phyloP scores from a whole-genome alignment of 345 rosid genomes.

The Salix caprea region DNA sequence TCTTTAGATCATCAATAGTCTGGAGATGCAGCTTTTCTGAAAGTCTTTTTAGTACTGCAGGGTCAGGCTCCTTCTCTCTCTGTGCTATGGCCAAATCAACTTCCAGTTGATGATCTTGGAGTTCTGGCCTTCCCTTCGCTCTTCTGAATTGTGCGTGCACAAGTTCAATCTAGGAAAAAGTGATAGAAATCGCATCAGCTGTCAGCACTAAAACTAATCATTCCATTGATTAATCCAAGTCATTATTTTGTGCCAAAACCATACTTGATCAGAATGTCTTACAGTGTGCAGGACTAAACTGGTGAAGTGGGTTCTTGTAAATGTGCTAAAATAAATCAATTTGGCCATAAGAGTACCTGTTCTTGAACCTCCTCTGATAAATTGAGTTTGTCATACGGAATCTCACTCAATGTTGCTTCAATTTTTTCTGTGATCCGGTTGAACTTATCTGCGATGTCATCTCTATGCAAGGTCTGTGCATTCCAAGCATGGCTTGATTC shows the following conservation, averaged over 20 bases:
- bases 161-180: conserved; percentile 58
- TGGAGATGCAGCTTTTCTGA: conserved; percentile 76
- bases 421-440: conserved; percentile 52
- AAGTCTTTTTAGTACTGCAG: conserved; percentile 52
- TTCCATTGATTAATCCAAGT: neutral
- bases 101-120: conserved; percentile 59
- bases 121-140: conserved; percentile 63
- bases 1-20: conserved; percentile 69
- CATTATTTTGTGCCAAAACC: neutral
- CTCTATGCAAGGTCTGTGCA: conserved; percentile 54
- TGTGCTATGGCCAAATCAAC: conserved; percentile 58
- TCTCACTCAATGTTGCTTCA: conserved; percentile 65
- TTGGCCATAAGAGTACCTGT: conserved; percentile 47
- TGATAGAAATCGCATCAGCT: neutral
- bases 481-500: neutral
- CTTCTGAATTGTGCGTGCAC: conserved; percentile 84
- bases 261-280: neutral
- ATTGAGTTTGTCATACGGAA: conserved; percentile 52
- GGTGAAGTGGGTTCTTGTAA: neutral
- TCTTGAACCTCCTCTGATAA: conserved; percentile 83
- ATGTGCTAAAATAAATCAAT: neutral
- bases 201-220: neutral
- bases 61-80: conserved; percentile 58
- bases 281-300: neutral
- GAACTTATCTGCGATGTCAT: conserved; percentile 41